Evolutionary conservation across 148 eudicot genomes (phyloP), one percentile per base, ranked within the genome.

Genomic region (Amaranthus hypochondriacus): DNA sequence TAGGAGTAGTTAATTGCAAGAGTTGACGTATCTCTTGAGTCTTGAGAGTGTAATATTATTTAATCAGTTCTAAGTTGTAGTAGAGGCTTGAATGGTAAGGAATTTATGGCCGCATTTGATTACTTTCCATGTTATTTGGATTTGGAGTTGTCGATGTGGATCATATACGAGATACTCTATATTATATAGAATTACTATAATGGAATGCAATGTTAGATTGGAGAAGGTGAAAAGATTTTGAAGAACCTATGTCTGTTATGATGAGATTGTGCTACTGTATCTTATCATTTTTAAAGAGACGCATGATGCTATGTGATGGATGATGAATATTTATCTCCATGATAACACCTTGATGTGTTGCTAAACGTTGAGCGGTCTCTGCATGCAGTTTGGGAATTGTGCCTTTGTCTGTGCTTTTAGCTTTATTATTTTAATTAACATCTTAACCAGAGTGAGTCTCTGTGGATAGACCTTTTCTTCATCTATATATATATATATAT

Each of bases 401-500:
- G 14, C 3, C 54, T 5, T 64, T 12, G 5, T 67, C 39, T 50
- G n/a, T 46, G 18, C 10, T 3, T 28, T 39, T 60, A 1, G 15
- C 7, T 52, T 42, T 7, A 5, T 9, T 54, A 8, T 14, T 56
- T 8, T 21, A 51, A 50, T 8, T n/a, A 67, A 12, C 59, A 43
- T 47, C 3, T 13, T 3, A 14, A 52, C 43, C n/a, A 13, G 61
- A 42, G 18, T 44, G 4, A 13, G 48, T 66, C 48, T 10, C 3
- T 8, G 4, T 47, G n/a, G 9, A 57, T 58, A 47, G 2, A 4
- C 54, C 46, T 18, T 3, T 52, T 51, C 15, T 18, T n/a, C 28
- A 48, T 59, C 21, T 61, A 48, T 67, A 69, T 66, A 69, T 75
- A 46, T 68, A 68, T 9, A 28, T 28, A 28, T 28, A 28, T 28